A percentile compares a stretch with the other conserved stretches of the same genome.
phyloP scores from a whole-genome alignment of 805 yeast species.

The Starmerella geochares region DNA sequence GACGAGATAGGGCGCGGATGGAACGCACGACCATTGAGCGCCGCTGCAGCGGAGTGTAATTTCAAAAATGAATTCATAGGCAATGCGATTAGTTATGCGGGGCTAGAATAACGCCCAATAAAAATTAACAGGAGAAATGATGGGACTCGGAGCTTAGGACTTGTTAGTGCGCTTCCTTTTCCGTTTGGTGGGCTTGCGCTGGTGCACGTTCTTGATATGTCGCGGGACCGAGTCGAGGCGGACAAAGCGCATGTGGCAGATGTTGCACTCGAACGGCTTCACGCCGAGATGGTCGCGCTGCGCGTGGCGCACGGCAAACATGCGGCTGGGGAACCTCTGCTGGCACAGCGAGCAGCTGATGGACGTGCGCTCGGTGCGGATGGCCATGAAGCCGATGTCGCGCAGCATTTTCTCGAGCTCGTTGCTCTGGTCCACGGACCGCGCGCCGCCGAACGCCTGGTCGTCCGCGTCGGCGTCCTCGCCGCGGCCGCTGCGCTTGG shows the following conservation, averaged over 20 bases:
- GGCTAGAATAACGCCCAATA: background rate
- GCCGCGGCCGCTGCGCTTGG: background rate
- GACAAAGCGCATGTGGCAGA: slow-evolving; percentile 5
- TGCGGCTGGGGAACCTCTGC: slow-evolving; percentile 4
- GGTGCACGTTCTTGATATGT: slow-evolving; percentile 3
- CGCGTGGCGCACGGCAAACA: slow-evolving; percentile 7
- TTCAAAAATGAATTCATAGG: background rate
- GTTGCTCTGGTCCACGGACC: slow-evolving; percentile 6
- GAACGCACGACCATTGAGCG: too few relatives aligned
- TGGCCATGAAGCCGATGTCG: slow-evolving; percentile 4
- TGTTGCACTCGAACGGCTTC: slow-evolving; percentile 6
- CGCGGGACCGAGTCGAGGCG: slow-evolving; percentile 7
- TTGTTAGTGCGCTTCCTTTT: background rate
- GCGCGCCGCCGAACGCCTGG: background rate
- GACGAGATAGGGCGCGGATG: too few relatives aligned
- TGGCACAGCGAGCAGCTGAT: slow-evolving; percentile 7
- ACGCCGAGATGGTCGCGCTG: slow-evolving; percentile 8
- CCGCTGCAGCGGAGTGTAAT: background rate
- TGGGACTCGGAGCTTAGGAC: background rate
- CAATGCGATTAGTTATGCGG: background rate
- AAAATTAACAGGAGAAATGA: background rate
- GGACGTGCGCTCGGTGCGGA: slow-evolving; percentile 6
- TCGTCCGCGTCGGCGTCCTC: background rate
- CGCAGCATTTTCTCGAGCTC: slow-evolving; percentile 7
- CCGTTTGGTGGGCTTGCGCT: background rate